Evolutionary conservation across 768 basidiomycete genomes (phyloP), one percentile per base, ranked within the genome.

Genomic region (Leccinum boreale): DNA sequence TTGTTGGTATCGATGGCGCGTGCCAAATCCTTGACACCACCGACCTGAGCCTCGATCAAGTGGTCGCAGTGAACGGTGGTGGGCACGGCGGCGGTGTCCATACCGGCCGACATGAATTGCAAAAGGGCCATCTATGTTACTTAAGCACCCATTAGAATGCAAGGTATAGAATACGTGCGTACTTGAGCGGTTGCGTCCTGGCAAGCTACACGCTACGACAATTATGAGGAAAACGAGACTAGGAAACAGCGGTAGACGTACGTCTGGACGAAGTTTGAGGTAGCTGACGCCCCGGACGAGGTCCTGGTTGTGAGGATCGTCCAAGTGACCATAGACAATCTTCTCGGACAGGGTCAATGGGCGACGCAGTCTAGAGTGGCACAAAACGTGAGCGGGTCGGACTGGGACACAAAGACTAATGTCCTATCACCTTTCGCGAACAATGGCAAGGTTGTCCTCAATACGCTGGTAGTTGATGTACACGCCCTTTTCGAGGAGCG

Each of bases 51-150:
- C 79, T 98, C 94, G 69, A 99, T 98, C 71, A 99, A 83, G 77
- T 99, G 96, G 78, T 99, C 96, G 72, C 95, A 98, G 81, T 99
- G 96, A 47, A 99, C 97, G 62, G 97, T 96, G 63, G 96, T 96
- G 33, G 96, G 96, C 62, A 98, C 95, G 48, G 96, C 96, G 42
- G 92, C 93, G 48, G 94, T 96, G 72, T 92, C 92, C 84, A 99
- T 94, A 62, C 96, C 96, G 17, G 97, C 94, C 52, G 97, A 98
- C 97, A 99, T 99, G 85, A 99, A 99, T 82, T 99, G 97, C 64
- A 99, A 83, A 56, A 99, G 85, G 19, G 97, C 97, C 97, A 99
- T 99, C 92, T 98, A 73, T 14, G 12, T 10, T 4, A 39, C 9
- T 7, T 39, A 4, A 39, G 36, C 8, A 39, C 36, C 17, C 0